Percentiles rank a stretch among this genome's conserved stretches.
phyloP scores from a whole-genome alignment of 1,284 basidiomycete species.

The Ganoderma resinaceum region DNA sequence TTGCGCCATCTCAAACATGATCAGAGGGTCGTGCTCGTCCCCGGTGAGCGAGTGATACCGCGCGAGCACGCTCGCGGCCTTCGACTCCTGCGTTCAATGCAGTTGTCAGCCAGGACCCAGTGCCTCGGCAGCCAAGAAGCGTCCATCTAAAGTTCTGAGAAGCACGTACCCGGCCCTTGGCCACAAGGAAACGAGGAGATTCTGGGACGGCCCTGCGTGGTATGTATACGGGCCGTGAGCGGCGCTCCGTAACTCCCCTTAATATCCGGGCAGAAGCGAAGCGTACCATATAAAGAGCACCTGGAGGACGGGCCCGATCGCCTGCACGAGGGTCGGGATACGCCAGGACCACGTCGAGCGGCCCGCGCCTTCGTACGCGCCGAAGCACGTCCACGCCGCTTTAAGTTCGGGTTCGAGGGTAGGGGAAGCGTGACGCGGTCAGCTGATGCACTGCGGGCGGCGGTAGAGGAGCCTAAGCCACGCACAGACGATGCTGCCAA shows the following conservation, averaged over 20 bases:
- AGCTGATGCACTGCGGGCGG: constrained; percentile 19
- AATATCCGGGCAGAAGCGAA: background rate
- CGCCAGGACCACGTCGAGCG: constrained; percentile 69
- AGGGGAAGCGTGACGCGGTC: constrained; percentile 2
- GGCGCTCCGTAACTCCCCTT: background rate
- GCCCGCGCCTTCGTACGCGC: constrained; percentile 54
- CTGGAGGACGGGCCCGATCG: constrained; percentile 66
- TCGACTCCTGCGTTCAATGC: constrained; percentile 43
- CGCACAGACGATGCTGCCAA: constrained; percentile 66
- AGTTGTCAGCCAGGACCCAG: background rate
- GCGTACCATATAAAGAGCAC: constrained; percentile 58
- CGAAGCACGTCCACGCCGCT: constrained; percentile 62
- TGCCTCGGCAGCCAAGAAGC: background rate
- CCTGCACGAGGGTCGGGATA: constrained; percentile 73
- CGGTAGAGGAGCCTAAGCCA: constrained; percentile 11
- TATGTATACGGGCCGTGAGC: background rate
- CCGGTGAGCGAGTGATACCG: constrained; percentile 72
- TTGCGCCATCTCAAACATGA: constrained; percentile 74
- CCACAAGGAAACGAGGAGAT: constrained; percentile 72
- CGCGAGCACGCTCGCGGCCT: constrained; percentile 66
- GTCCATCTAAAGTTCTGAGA: background rate
- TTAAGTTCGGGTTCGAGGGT: background rate
- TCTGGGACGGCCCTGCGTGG: constrained; percentile 66
- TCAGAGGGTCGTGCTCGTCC: constrained; percentile 70
- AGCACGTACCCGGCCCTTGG: constrained; percentile 58